Conservation (phyloP, 2,329 filamentous ascomycete genomes). For the Phialophora verrucosa region DNA sequence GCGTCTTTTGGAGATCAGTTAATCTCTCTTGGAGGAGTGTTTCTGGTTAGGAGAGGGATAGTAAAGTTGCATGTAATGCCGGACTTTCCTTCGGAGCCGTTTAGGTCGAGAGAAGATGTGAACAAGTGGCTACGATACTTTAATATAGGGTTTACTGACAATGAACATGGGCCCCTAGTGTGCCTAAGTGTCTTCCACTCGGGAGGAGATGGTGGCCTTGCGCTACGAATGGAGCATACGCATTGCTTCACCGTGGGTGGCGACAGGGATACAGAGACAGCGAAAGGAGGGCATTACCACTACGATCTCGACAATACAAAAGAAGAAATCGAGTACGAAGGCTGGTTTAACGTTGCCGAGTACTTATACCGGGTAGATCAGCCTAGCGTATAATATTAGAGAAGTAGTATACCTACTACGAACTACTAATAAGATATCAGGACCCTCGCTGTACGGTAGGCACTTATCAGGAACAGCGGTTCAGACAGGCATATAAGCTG, state of each 20-base stretch:
- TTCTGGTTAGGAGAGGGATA: slow-evolving; percentile 48
- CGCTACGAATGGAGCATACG: slow-evolving; percentile 56
- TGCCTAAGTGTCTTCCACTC: slow-evolving; percentile 53
- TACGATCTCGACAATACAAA: slow-evolving; percentile 45
- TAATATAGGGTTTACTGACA: slow-evolving; percentile 37
- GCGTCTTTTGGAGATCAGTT: slow-evolving; percentile 45
- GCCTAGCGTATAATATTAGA: slow-evolving; percentile 14
- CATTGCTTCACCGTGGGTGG: slow-evolving; percentile 49
- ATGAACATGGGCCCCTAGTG: slow-evolving; percentile 42
- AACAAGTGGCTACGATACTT: slow-evolving; percentile 51
- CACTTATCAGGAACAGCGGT: too few relatives aligned
- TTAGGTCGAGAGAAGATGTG: slow-evolving; percentile 42
- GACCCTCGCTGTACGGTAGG: too few relatives aligned
- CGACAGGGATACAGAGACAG: background rate
- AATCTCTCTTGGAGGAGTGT: slow-evolving; percentile 52
- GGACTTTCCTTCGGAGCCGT: slow-evolving; percentile 48
- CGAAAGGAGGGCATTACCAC: slow-evolving; percentile 54
- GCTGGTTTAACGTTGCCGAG: slow-evolving; percentile 54
- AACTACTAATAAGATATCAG: too few relatives aligned
- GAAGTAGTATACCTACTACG: too few relatives aligned
- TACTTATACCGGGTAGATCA: slow-evolving; percentile 50
- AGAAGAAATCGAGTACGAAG: slow-evolving; percentile 54
- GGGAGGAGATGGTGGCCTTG: slow-evolving; percentile 48
- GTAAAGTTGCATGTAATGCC: slow-evolving; percentile 54
- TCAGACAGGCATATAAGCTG: too few relatives aligned